Conservation (phyloP, 2,329 filamentous ascomycete species). For the Dactylonectria estremocensis region DNA sequence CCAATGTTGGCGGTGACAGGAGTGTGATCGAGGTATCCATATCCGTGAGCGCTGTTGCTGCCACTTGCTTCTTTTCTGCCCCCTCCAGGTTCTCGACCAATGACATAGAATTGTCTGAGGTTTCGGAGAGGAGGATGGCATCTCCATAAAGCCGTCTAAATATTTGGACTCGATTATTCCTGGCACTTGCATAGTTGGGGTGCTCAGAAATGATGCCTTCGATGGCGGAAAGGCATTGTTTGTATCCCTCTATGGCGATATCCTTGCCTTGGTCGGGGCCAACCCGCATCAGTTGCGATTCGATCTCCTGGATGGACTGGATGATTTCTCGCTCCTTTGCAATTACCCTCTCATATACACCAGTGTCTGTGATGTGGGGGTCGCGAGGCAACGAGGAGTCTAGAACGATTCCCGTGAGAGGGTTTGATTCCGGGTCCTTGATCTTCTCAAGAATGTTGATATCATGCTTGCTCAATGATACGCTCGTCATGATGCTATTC, state of each 20-base stretch:
- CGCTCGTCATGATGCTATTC: slow-evolving; percentile 60
- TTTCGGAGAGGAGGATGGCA: slow-evolving; percentile 64
- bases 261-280: slow-evolving; percentile 55
- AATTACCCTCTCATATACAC: slow-evolving; percentile 66
- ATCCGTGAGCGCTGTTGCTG: slow-evolving; percentile 64
- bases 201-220: slow-evolving; percentile 69
- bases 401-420: slow-evolving; percentile 67
- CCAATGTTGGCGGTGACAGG: slow-evolving; percentile 67
- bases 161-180: slow-evolving; percentile 83
- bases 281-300: slow-evolving; percentile 65
- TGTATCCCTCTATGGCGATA: slow-evolving; percentile 61
- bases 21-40: slow-evolving; percentile 72
- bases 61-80: slow-evolving; percentile 57
- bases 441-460: slow-evolving; percentile 77
- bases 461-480: slow-evolving; percentile 70
- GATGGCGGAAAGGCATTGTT: slow-evolving; percentile 64
- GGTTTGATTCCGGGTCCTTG: slow-evolving; percentile 75
- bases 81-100: slow-evolving; percentile 57
- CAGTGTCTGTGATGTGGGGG: slow-evolving; percentile 67
- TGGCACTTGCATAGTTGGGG: slow-evolving; percentile 79
- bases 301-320: slow-evolving; percentile 67
- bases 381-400: slow-evolving; percentile 70
- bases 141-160: slow-evolving; percentile 75
- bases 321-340: slow-evolving; percentile 69
- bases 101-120: slow-evolving; percentile 56